A percentile compares a stretch with the other conserved stretches of the same genome.
Evolutionary conservation across 805 yeast species (phyloP).

Genomic region (Starmerella riodocensis): DNA sequence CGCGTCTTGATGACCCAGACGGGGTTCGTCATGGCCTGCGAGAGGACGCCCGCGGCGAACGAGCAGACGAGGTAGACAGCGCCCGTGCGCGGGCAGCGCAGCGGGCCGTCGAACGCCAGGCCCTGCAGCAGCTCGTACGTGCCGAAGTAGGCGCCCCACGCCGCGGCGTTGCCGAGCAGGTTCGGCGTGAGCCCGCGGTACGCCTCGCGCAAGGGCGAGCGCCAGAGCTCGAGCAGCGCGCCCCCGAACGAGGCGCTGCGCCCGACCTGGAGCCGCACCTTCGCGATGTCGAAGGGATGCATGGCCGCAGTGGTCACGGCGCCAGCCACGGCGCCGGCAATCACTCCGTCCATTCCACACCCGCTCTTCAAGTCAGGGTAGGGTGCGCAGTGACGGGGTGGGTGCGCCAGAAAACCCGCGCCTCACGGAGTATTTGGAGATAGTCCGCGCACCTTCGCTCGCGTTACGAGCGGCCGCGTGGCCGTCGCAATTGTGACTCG

Average conservation of each 20-base stretch:
- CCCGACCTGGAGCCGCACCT: constrained; percentile 64
- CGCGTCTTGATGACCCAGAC: constrained; percentile 92
- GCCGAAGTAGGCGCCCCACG: constrained; percentile 83
- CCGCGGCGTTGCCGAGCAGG: constrained; percentile 65
- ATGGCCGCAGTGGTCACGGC: constrained; percentile 61
- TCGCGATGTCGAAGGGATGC: constrained; percentile 82
- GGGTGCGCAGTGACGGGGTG: too few species aligned
- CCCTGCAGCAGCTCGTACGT: constrained; percentile 38
- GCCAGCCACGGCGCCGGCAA: constrained; percentile 35
- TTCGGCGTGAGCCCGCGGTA: constrained; percentile 77
- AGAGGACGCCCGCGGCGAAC: constrained; percentile 57
- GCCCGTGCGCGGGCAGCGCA: not conserved
- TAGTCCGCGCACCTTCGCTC: too few species aligned
- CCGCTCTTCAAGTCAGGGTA: too few species aligned
- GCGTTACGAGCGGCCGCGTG: too few species aligned
- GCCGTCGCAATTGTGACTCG: too few species aligned
- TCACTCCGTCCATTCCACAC: constrained; percentile 18
- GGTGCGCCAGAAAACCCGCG: too few species aligned
- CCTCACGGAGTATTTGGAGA: too few species aligned
- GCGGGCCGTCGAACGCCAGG: constrained; percentile 9
- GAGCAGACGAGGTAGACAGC: constrained; percentile 37
- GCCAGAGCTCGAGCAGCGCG: constrained; percentile 7
- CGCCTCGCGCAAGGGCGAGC: constrained; percentile 23
- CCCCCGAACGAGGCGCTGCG: constrained; percentile 18
- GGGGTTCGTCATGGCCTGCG: constrained; percentile 76